Evolutionary conservation across 495 filamentous ascomycete species (phyloP), one percentile per base, ranked within the genome.

Genomic region (Aspergillus taichungensis): DNA sequence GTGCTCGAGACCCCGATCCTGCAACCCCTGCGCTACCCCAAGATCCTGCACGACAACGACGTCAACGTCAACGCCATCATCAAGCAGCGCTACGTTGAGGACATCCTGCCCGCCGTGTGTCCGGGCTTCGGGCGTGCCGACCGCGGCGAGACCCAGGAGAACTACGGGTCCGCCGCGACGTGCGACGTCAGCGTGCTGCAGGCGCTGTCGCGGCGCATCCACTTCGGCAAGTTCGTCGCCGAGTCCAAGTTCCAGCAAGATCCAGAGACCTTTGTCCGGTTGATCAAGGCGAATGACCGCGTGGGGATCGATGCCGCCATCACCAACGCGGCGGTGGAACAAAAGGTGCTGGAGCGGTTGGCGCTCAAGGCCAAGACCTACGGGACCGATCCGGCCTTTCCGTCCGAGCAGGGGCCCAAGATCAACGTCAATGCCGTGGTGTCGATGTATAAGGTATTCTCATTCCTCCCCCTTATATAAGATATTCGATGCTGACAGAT

Each of bases 191-290:
- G 76, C 29, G 91, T 85, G 57, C 69, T 99, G 41, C 94, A 99
- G 70, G 87, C 94, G 11, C 71, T 99, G 8, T 95, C 88, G 35
- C 75, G 90, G 12, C 75, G 94, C 38, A 87, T 99, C 50, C 94
- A 99, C 64, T 99, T 96, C 66, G 94, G 94, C 45, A 99, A 95
- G 72, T 96, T 96, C 57, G 94, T 99, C 5, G 94, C 94, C 8
- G 94, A 99, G 72, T 83, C 86, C n/a, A 99, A 99, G 73, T 99
- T 96, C 63, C 78, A 75, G 54, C 79, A 84, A 46, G 87, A 95
- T 53, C 77, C 81, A 28, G 87, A 91, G 54, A 69, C 60, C 44
- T 97, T 88, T 63, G 87, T 88, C 1, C 61, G 68, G 42, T 60
- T 96, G 67, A 96, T 99, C 62, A 78, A 78, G 53, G 80, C 75